These are phyloP conservation scores for Oldenlandia corymbosa DNA, from an alignment of 257 asterid genomes.

Conservation along the genomic window DNA sequence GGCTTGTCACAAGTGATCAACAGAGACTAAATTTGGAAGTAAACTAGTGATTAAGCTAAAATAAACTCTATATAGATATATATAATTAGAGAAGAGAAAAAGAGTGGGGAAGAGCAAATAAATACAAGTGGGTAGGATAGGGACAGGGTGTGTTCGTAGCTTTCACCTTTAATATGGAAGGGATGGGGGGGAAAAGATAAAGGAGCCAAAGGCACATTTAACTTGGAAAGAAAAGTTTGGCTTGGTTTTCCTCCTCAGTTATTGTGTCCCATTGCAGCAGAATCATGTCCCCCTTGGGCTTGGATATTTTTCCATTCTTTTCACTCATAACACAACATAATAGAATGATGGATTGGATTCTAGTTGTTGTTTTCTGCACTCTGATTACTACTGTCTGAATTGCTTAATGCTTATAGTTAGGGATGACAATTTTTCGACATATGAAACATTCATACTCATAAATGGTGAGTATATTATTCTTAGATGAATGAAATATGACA, in stretches of 20 bases:
- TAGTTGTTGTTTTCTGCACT: too few relatives aligned
- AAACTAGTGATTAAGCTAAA: constrained; percentile 12
- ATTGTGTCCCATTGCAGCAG: constrained; percentile 23
- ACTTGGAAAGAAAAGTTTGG: constrained; percentile 7
- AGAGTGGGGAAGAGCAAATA: constrained; percentile 26
- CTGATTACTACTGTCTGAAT: too few relatives aligned
- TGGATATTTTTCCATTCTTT: neutral
- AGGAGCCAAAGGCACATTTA: constrained; percentile 15
- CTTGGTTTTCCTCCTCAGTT: constrained; percentile 18
- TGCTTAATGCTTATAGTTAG: too few relatives aligned
- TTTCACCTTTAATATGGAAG: constrained; percentile 23
- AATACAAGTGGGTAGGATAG: constrained; percentile 53
- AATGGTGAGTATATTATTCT: too few relatives aligned
- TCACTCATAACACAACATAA: neutral
- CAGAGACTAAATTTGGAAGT: neutral
- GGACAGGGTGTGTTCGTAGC: constrained; percentile 45
- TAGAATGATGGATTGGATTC: too few relatives aligned
- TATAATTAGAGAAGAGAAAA: too few relatives aligned
- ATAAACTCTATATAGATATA: too few relatives aligned
- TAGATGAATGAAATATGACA: too few relatives aligned
- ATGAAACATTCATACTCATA: too few relatives aligned
- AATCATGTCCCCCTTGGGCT: constrained; percentile 17
- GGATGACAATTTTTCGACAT: too few relatives aligned
- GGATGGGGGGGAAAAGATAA: constrained; percentile 4
- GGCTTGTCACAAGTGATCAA: constrained; percentile 36